Evolutionary conservation across 1,284 basidiomycete genomes (phyloP), one percentile per base, ranked within the genome.

Genomic region (Microbotryum intermedium): DNA sequence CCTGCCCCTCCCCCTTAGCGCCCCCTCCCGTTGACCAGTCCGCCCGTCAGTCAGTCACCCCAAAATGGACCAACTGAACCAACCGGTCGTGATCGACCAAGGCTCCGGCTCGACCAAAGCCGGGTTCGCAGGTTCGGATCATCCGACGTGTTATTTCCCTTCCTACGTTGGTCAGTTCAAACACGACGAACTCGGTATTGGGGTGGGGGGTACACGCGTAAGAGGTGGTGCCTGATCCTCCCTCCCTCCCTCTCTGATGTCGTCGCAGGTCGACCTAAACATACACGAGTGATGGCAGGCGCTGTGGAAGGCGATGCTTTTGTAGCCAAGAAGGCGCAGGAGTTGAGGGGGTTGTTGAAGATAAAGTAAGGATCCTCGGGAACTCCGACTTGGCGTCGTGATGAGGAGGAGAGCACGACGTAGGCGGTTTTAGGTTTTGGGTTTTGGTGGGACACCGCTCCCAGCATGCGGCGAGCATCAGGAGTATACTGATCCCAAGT

Each of bases 91-190:
- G 30, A 61, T 68, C 18, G 92, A 97, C 80, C 95, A 97, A 90
- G 93, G 93, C 67, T 94, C 92, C 60, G 93, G 93, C 34, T 91
- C 90, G 23, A 93, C 97, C 76, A 97, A 97, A 77, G 93, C 92
- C 65, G 92, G 92, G 49, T 97, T 97, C 75, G 93, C 93, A 62
- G 93, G 93, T 50, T 88, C 95, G 76, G 93, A 97, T 77, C 90
- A 94, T 75, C 93, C 93, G 47, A 92, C 93, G 81, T 94, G 90
- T 74, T 97, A 93, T 81, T 97, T 97, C 72, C 92, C 93, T 59
- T 94, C 90, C 62, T 95, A 91, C 30, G 92, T 95, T 77, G 79
- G 90, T 84, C 71, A 73, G 71, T 69, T 56, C 30, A 6, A 7
- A 57, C 30, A 11, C 11, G 18, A 28, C 7, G 18, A 25, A n/a